phyloP scores from a whole-genome alignment of 805 yeast species.

The Ogataea neopini region DNA sequence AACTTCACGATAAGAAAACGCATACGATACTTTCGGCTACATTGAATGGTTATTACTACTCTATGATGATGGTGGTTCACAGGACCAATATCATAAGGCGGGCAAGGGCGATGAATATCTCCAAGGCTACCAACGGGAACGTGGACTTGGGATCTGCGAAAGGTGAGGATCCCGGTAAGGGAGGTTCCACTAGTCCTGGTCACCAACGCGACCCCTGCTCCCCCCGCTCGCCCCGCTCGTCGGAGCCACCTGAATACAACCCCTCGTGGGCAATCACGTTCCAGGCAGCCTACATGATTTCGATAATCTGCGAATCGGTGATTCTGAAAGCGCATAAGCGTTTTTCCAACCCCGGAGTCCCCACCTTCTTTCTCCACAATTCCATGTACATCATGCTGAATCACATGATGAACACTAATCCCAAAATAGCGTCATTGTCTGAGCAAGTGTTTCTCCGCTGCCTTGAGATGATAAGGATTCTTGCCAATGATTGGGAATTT shows the following conservation, averaged over 20 bases:
- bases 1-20: constrained; percentile 42
- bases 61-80: constrained; percentile 65
- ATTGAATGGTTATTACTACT: constrained; percentile 66
- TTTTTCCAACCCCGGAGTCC: constrained; percentile 58
- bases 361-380: constrained; percentile 8
- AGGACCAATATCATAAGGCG: constrained; percentile 56
- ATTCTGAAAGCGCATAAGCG: constrained; percentile 1
- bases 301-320: constrained; percentile 10
- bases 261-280: constrained; percentile 80
- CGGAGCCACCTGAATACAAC: constrained; percentile 44
- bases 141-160: too few relatives aligned
- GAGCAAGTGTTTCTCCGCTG: constrained; percentile 22
- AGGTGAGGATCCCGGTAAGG: too few relatives aligned
- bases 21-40: constrained; percentile 52
- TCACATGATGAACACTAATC: constrained; percentile 12
- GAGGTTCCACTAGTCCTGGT: too few relatives aligned
- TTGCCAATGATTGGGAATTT: constrained; percentile 6
- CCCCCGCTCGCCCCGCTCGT: too few relatives aligned
- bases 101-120: neutral
- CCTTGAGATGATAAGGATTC: constrained; percentile 3
- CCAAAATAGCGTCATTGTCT: constrained; percentile 12
- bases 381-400: constrained; percentile 13
- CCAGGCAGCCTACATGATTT: constrained; percentile 78
- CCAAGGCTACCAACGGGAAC: neutral
- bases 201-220: too few relatives aligned